A percentile compares a stretch with the other conserved stretches of the same genome.
These are phyloP conservation scores for Xylariaceae sp. DNA, from an alignment of 2,329 filamentous ascomycete genomes.

Conservation along the genomic window DNA sequence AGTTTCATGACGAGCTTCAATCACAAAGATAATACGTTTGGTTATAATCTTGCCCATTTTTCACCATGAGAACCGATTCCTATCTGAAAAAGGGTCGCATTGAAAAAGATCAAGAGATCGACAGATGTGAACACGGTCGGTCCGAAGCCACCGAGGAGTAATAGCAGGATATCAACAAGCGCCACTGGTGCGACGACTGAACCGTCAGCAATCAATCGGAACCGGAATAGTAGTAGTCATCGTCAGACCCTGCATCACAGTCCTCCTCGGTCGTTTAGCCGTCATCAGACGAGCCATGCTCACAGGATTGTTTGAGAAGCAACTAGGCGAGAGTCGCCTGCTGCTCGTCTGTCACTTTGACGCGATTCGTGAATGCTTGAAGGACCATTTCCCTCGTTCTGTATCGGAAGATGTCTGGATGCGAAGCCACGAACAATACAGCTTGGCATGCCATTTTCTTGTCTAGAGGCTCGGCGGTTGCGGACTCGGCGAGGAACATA, in stretches of 20 bases:
- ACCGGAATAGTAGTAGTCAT: background rate
- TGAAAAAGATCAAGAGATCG: no score
- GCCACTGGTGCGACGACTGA: background rate
- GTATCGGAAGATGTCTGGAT: background rate
- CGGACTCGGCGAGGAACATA: background rate
- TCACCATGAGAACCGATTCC: no score
- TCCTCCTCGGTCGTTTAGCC: background rate
- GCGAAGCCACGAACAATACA: background rate
- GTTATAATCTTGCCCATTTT: no score
- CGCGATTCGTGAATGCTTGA: background rate
- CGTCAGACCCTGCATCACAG: background rate
- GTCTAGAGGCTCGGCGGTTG: background rate
- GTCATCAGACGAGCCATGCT: background rate
- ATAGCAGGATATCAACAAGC: background rate
- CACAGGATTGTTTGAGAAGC: background rate
- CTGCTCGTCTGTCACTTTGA: background rate
- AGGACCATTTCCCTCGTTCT: background rate
- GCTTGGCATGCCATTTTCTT: background rate
- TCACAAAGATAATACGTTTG: no score
- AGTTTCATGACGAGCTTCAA: no score
- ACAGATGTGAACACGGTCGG: no score
- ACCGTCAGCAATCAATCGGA: background rate
- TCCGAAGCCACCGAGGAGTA: background rate
- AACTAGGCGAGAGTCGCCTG: background rate
- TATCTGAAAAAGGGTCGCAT: no score